Base-by-base conservation (phyloP, 2,329 filamentous ascomycete genomes). In the Trichocomaceae sp. region DNA sequence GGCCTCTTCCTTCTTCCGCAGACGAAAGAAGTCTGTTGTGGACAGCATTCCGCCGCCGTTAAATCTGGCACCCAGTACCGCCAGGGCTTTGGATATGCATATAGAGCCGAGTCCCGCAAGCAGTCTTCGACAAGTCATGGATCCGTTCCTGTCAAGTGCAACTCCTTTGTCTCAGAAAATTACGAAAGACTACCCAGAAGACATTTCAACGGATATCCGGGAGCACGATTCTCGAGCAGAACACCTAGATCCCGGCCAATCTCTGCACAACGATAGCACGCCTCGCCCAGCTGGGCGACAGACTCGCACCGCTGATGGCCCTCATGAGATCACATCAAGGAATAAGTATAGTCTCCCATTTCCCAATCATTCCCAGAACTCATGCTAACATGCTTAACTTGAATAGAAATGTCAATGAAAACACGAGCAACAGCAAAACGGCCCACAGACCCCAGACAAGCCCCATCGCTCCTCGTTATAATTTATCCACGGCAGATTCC, bases 1-100 rank as follows among this genome's bases (percentile, higher is more conserved):
- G 3, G 95, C 92, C 1, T 92, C 90, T 0, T 92, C 90, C 0
- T 97, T 99, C 74, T 97, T 97, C 75, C 83, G 93, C 59, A 82
- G 93, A 57, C 83, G 91, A 59, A 97, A 97, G 81, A 95, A 92
- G 79, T 96, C 91, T 5, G 73, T 90, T 33, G 82, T 83, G 13
- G 90, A 95, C 59, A 68, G 70, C 45, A 79, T 82, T 20, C 79
- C 79, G 39, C 83, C 86, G 33, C 83, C 86, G 8, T 71, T 78
- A 70, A 57, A 67, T 63, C 61, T 77, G 67, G 57, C 74, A 70
- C 71, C 77, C 44, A 61, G 75, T 26, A 71, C 74, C 37, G 63
- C 76, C 35, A 70, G 69, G 44, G 64, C 56, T 22, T 44, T 62
- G 52, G 67, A 70, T 39, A 57, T 60, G 54, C 68, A 67, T 53